phyloP scores from a whole-genome alignment of 225 moss, liverwort and hornwort genomes.

The Anthoceros angustus region DNA sequence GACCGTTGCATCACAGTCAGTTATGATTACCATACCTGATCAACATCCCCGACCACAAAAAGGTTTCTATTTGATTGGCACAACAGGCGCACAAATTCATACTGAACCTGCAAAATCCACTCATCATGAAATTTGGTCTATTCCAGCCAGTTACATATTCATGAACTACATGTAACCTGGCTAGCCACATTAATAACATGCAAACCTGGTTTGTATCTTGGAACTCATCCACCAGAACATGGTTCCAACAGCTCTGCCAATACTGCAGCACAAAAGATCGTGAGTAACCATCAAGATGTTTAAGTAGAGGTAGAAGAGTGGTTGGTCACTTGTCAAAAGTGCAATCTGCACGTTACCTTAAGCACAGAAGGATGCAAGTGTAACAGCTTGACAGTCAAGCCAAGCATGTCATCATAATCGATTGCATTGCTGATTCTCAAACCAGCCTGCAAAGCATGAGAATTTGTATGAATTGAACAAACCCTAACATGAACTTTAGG shows the following conservation, averaged over 20 bases:
- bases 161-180: background rate
- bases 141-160: background rate
- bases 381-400: conserved; percentile 22
- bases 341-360: conserved; percentile 10
- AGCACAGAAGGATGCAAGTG: conserved; percentile 12
- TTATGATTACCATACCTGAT: conserved; percentile 17
- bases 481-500: background rate
- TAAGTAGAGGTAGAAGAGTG: background rate
- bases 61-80: conserved; percentile 18
- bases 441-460: conserved; percentile 12
- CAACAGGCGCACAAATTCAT: conserved; percentile 20
- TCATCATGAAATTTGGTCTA: background rate
- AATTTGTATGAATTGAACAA: background rate
- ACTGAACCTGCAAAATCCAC: conserved; percentile 24
- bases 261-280: conserved; percentile 15
- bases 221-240: conserved; percentile 36
- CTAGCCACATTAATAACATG: background rate
- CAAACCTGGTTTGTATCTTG: conserved; percentile 36
- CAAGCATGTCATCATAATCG: conserved; percentile 34
- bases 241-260: conserved; percentile 26
- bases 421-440: conserved; percentile 30
- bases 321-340: background rate
- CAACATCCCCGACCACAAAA: conserved; percentile 36
- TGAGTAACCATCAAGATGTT: conserved; percentile 4
- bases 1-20: no score